A percentile compares a stretch with the other conserved stretches of the same genome.
phyloP scores from a whole-genome alignment of 331 rosid genomes.

The Cydonia oblonga region DNA sequence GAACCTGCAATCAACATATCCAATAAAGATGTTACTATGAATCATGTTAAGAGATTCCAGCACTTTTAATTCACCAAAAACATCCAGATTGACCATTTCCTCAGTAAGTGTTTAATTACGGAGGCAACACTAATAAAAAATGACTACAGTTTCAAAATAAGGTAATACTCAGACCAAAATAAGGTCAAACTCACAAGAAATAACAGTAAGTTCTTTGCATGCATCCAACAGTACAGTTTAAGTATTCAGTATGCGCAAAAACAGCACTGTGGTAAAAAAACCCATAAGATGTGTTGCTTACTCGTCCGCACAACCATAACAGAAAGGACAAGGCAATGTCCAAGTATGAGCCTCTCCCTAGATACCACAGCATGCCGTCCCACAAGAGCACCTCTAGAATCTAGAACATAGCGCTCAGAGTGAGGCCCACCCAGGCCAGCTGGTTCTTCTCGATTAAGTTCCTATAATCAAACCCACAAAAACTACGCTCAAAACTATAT shows the following conservation, averaged over 20 bases:
- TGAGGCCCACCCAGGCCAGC: constrained; percentile 92
- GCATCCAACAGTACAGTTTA: neutral
- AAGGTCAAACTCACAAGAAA: neutral
- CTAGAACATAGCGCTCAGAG: constrained; percentile 70
- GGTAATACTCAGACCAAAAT: neutral
- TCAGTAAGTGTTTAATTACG: neutral
- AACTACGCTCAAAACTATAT: neutral
- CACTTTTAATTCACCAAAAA: neutral
- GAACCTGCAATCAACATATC: constrained; percentile 48
- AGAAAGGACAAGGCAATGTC: constrained; percentile 88
- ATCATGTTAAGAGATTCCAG: constrained; percentile 2
- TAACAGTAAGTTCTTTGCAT: neutral
- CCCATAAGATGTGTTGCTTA: constrained; percentile 28
- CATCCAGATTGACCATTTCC: neutral
- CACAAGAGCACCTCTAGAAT: constrained; percentile 95
- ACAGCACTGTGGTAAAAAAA: constrained; percentile 5
- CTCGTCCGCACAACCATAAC: constrained; percentile 66
- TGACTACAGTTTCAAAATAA: neutral
- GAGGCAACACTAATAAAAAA: neutral
- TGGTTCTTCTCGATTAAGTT: constrained; percentile 89
- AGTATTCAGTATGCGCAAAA: neutral
- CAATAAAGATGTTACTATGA: neutral
- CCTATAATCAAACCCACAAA: constrained; percentile 35
- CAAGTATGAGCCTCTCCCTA: constrained; percentile 85
- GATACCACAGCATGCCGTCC: constrained; percentile 82